A percentile compares a stretch with the other conserved stretches of the same genome.
phyloP scores from a whole-genome alignment of 2,329 filamentous ascomycete genomes.

The Bipolaris cookei region DNA sequence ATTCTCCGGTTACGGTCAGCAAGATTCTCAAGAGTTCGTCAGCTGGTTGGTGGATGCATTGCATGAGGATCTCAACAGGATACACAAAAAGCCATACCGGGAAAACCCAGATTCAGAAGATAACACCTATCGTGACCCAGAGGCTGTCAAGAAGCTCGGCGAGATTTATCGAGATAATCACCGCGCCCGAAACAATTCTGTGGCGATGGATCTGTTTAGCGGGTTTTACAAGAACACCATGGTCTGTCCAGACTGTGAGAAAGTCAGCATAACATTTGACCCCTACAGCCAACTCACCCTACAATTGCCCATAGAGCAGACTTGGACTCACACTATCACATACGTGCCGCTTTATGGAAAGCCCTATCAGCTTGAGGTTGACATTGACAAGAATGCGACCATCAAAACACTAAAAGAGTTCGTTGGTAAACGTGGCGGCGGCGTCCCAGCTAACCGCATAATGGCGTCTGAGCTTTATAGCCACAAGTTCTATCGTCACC shows the following conservation, averaged over 20 bases:
- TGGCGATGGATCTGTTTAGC: slow-evolving; percentile 93
- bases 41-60: slow-evolving; percentile 93
- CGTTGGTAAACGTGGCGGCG: slow-evolving; percentile 61
- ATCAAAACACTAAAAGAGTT: slow-evolving; percentile 71
- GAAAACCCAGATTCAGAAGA: slow-evolving; percentile 98
- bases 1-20: slow-evolving; percentile 94
- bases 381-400: slow-evolving; percentile 77
- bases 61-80: slow-evolving; percentile 92
- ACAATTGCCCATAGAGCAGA: slow-evolving; percentile 83
- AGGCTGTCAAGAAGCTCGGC: slow-evolving; percentile 82
- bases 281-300: slow-evolving; percentile 95
- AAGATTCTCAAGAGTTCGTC: slow-evolving; percentile 96
- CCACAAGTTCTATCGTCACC: slow-evolving; percentile 84
- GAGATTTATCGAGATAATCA: slow-evolving; percentile 91
- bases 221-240: slow-evolving; percentile 97
- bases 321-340: slow-evolving; percentile 76
- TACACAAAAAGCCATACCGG: slow-evolving; percentile 95
- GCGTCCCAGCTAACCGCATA: slow-evolving; percentile 65
- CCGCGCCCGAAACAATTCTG: slow-evolving; percentile 88
- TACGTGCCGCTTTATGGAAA: slow-evolving; percentile 77
- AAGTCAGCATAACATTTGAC: slow-evolving; percentile 98
- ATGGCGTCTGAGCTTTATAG: slow-evolving; percentile 84
- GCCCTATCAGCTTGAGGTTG: slow-evolving; percentile 75
- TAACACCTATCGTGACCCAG: slow-evolving; percentile 84
- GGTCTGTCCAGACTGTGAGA: slow-evolving; percentile 86